Percentiles rank a stretch among this genome's conserved stretches.
Conservation (phyloP, 306 rosid genomes). For the Amphicarpaea edgeworthii region DNA sequence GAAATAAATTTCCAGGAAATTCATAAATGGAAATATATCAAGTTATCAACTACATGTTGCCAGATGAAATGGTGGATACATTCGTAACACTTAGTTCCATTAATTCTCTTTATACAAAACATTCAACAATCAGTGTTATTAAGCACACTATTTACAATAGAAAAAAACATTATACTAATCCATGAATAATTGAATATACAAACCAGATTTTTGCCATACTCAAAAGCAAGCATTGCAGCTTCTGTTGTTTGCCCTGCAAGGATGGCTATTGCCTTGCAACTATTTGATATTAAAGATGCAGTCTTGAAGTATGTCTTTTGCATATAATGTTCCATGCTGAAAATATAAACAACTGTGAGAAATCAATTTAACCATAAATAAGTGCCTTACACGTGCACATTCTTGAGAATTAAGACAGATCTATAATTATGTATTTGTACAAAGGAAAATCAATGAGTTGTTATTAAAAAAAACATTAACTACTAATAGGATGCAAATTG, state of each 20-base stretch:
- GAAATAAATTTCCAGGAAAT: slow-evolving; percentile 28
- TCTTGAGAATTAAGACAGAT: slow-evolving; percentile 11
- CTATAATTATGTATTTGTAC: slow-evolving; percentile 2
- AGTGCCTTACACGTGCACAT: slow-evolving; percentile 5
- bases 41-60: slow-evolving; percentile 20
- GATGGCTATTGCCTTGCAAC: slow-evolving; percentile 96
- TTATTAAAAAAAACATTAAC: not conserved
- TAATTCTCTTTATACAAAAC: slow-evolving; percentile 29
- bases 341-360: slow-evolving; percentile 47
- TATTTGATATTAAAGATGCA: slow-evolving; percentile 91
- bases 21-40: not conserved
- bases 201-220: slow-evolving; percentile 96
- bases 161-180: slow-evolving; percentile 31
- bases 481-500: not conserved
- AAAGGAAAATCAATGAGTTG: not conserved
- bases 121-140: slow-evolving; percentile 17
- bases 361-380: slow-evolving; percentile 21
- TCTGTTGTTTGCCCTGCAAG: slow-evolving; percentile 94
- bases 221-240: slow-evolving; percentile 85
- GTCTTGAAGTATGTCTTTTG: slow-evolving; percentile 93
- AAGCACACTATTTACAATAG: slow-evolving; percentile 21
- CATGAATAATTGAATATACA: slow-evolving; percentile 49
- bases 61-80: slow-evolving; percentile 20
- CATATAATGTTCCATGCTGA: slow-evolving; percentile 97
- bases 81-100: slow-evolving; percentile 26